These are phyloP conservation scores for Solanum boliviense DNA, from an alignment of 257 asterid genomes.

Conservation along the genomic window DNA sequence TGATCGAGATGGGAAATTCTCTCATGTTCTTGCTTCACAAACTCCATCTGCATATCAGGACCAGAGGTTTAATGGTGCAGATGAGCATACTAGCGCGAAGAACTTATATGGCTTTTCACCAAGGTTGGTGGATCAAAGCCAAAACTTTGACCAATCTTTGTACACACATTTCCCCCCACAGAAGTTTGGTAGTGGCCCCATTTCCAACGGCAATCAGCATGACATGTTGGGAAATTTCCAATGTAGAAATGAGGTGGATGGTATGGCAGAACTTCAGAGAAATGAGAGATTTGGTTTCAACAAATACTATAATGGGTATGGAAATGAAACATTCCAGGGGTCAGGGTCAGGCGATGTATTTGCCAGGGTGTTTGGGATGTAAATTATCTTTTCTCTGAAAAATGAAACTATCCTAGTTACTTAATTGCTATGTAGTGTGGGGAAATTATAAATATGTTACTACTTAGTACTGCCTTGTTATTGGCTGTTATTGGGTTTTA, in stretches of 20 bases:
- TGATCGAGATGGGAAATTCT: conserved; percentile 35
- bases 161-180: conserved; percentile 31
- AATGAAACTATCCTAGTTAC: neutral
- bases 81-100: conserved; percentile 20
- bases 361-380: conserved; percentile 56
- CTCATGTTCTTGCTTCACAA: conserved; percentile 34
- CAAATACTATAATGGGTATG: conserved; percentile 51
- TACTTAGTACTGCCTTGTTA: neutral
- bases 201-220: conserved; percentile 32
- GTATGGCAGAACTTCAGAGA: conserved; percentile 34
- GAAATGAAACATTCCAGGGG: conserved; percentile 42
- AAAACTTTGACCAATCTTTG: conserved; percentile 28
- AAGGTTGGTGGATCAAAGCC: conserved; percentile 32
- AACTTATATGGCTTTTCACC: conserved; percentile 34
- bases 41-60: conserved; percentile 34
- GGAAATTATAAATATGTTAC: neutral
- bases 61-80: conserved; percentile 22
- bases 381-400: conserved; percentile 2
- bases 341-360: conserved; percentile 55
- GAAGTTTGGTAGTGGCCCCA: conserved; percentile 32
- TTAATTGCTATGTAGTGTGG: neutral
- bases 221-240: conserved; percentile 31
- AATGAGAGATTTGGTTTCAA: conserved; percentile 49
- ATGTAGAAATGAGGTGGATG: conserved; percentile 34
- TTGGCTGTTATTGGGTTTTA: neutral